These are phyloP conservation scores for Trichoderma sp. DNA, from an alignment of 2,329 filamentous ascomycete species.

Conservation along the genomic window DNA sequence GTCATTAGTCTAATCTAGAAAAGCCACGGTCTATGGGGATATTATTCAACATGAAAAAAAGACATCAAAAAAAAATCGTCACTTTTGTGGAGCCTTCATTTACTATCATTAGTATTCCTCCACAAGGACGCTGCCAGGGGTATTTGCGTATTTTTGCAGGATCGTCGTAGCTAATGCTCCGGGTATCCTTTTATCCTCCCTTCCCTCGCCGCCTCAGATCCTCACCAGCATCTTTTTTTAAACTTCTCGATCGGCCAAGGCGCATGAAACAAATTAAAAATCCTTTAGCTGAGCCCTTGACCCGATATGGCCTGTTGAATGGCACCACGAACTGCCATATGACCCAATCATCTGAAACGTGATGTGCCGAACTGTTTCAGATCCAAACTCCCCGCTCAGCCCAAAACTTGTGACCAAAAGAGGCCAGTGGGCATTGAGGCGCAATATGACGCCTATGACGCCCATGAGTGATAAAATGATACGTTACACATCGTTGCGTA, in stretches of 20 bases:
- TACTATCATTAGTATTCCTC: neutral
- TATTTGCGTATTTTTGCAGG: neutral
- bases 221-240: neutral
- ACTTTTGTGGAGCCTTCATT: neutral
- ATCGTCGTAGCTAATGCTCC: neutral
- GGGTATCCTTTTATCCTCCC: neutral
- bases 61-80: constrained; percentile 4
- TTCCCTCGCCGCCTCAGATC: neutral
- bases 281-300: constrained; percentile 15
- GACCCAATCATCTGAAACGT: constrained; percentile 18
- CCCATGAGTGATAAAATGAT: constrained; percentile 1
- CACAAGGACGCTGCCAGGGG: neutral
- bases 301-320: constrained; percentile 12
- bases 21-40: constrained; percentile 7
- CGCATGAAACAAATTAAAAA: constrained; percentile 11
- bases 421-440: neutral
- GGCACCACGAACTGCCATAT: constrained; percentile 9
- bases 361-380: constrained; percentile 22
- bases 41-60: constrained; percentile 21
- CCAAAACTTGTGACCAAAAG: constrained; percentile 1
- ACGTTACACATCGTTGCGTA: constrained; percentile 7
- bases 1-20: neutral
- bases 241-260: neutral
- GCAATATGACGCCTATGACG: constrained; percentile 2
- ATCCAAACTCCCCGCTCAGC: constrained; percentile 12